Base-by-base conservation (phyloP, 805 yeast species). In the Wickerhamomyces strasburgensis region DNA sequence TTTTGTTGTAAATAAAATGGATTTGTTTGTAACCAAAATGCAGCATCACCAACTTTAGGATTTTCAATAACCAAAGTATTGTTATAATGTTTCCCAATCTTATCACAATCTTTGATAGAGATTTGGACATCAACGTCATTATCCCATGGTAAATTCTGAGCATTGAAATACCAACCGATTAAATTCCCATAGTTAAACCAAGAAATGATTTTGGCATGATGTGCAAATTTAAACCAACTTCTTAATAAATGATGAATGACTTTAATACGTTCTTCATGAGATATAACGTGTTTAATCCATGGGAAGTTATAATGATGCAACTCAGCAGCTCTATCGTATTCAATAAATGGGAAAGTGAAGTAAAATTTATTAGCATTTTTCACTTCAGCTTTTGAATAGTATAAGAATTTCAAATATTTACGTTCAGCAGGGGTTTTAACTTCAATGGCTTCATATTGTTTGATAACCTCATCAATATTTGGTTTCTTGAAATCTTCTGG, bases 111-210 rank as follows among this genome's bases (percentile, higher is more conserved):
- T 3, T 44, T 49, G 40, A 72, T 68, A 1, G 82, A 71, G 51
- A 78, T 59, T 48, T 77, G 81, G n/a, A 75, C 80, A 58, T 78
- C 84, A 24, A 74, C 57, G 48, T 78, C 83, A 31, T 64, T 62
- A 53, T 78, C 84, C 80, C 81, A 78, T 6, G 80, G 79, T 44
- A 78, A 61, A 5, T 65, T 59, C 40, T 73, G 53, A 1, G 80
- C 82, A 51, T 73, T 75, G 69, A 75, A 76, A 46, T 72, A 70
- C 73, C 79, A 78, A 6, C 81, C 79, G 19, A 79, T 63, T 40
- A 79, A 60, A 8, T 82, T 62, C 3, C 85, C 85, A 54, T 78
- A 82, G 5, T 80, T 74, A 25, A 79, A 64, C 83, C 84, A 80
- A 0, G 81, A 69, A 5, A 79, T 44, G 29, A 51, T 37, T 2